Evolutionary conservation across 495 filamentous ascomycete genomes (phyloP).

Genomic region (Pseudomonodictys pantanalensis): DNA sequence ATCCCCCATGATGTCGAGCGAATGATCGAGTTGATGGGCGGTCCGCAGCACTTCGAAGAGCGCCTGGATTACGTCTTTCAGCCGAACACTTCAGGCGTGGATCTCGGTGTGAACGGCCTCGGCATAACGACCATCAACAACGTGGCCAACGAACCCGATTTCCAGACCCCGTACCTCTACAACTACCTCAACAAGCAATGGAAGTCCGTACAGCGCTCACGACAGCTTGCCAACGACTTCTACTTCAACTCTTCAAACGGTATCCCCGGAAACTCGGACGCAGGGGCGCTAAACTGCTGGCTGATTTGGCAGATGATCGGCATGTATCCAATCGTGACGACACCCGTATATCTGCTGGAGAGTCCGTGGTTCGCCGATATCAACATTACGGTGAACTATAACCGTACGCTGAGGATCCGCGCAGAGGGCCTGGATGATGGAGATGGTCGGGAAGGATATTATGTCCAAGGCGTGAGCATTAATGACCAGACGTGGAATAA

Average conservation of each 20-base stretch:
- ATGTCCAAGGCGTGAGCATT: slow-evolving; percentile 40
- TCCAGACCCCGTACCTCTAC: slow-evolving; percentile 40
- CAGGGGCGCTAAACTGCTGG: slow-evolving; percentile 40
- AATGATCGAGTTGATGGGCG: slow-evolving; percentile 42
- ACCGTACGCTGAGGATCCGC: slow-evolving; percentile 35
- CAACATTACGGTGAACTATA: slow-evolving; percentile 36
- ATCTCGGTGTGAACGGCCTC: slow-evolving; percentile 37
- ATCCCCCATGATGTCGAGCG: slow-evolving; percentile 39
- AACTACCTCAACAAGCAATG: slow-evolving; percentile 41
- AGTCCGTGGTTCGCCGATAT: slow-evolving; percentile 40
- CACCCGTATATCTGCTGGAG: slow-evolving; percentile 39
- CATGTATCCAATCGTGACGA: slow-evolving; percentile 40
- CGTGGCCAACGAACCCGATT: slow-evolving; percentile 42
- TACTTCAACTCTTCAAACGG: slow-evolving; percentile 36
- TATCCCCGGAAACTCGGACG: slow-evolving; percentile 41
- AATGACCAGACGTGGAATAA: slow-evolving; percentile 38
- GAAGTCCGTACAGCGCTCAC: slow-evolving; percentile 34
- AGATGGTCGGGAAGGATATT: slow-evolving; percentile 31
- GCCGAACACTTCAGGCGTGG: slow-evolving; percentile 35
- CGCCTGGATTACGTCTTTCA: slow-evolving; percentile 40
- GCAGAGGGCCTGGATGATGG: slow-evolving; percentile 35
- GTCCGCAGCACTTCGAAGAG: slow-evolving; percentile 32
- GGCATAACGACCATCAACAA: slow-evolving; percentile 40
- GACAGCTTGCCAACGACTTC: slow-evolving; percentile 35
- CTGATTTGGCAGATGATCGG: slow-evolving; percentile 42